Evolutionary conservation across 495 filamentous ascomycete genomes (phyloP), one percentile per base, ranked within the genome.

Genomic region (Chaetomium cochliodes): DNA sequence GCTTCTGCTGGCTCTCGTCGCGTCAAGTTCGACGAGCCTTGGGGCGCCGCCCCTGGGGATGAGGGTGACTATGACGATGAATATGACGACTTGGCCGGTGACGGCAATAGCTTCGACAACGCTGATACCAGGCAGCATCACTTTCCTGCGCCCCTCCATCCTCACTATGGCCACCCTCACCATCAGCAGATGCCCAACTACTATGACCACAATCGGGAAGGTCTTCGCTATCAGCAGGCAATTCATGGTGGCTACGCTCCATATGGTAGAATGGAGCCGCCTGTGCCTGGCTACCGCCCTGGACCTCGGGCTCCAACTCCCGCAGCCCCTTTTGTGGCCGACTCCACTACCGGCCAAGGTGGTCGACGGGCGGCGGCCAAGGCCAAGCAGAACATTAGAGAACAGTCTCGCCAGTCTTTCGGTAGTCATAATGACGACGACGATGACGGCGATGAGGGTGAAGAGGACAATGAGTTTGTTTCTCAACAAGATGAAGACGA

Each of bases 321-420:
- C 20, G 3, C 46, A 23, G 20, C n/a, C 46, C 46, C 46, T 23
- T 7, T 9, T n/a, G 23, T 23, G 18, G 46, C 46, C 7, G 50
- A 8, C 11, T 28, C 50, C 15, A 15, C 11, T 12, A 37, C 25
- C 11, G 39, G 51, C n/a, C 60, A n/a, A 2, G 16, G 5, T 12
- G 5, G 13, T 2, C 60, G 60, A 2, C 39, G 37, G 60, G 41
- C 63, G 18, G 63, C 63, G 20, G 33, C 55, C 25, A 52, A 22
- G 22, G 55, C 55, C 18, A 42, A 30, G 22, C 20, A 44, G 47
- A 49, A 15, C 30, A 56, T 56, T 23, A 63, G 42, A 41, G 25
- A 49, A 11, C 33, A 23, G 16, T 33, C 51, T 55, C 60, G 60
- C 3, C 58, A 18, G 6, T 3, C 50, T 13, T n/a, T 23, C 26